Percentiles rank a stretch among this genome's conserved stretches.
These are phyloP conservation scores for Blastomyces silverae DNA, from an alignment of 2,329 filamentous ascomycete genomes.

Conservation along the genomic window DNA sequence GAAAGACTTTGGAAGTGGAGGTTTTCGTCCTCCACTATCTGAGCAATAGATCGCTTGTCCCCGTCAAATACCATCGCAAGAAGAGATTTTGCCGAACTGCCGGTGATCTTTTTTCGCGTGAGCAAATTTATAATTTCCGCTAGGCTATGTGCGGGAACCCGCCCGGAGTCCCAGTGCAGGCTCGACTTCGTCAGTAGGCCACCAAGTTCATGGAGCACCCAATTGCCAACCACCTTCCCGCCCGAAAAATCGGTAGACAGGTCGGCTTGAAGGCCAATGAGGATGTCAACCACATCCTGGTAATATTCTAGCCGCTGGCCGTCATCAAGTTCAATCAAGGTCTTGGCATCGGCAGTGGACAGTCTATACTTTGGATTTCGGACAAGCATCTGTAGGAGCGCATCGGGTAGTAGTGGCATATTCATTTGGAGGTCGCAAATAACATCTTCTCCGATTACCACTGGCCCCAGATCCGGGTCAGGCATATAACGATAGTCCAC, in stretches of 20 bases:
- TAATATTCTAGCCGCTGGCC: conserved; percentile 79
- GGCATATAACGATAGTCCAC: conserved; percentile 99
- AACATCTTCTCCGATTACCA: conserved; percentile 66
- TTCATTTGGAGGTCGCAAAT: conserved; percentile 56
- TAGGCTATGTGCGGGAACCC: conserved; percentile 39
- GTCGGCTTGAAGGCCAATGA: conserved; percentile 28
- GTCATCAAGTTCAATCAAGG: conserved; percentile 68
- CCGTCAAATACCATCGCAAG: conserved; percentile 51
- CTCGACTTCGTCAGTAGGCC: conserved; percentile 54
- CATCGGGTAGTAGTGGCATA: conserved; percentile 66
- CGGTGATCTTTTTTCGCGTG: conserved; percentile 43
- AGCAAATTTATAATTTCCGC: conserved; percentile 42
- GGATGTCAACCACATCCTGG: conserved; percentile 39
- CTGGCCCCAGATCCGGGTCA: conserved; percentile 78
- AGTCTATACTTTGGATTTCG: conserved; percentile 55
- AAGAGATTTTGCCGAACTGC: conserved; percentile 55
- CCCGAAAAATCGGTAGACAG: conserved; percentile 25
- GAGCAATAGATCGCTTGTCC: conserved; percentile 43
- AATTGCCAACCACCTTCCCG: conserved; percentile 53
- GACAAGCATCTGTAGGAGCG: conserved; percentile 57
- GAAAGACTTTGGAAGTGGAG: conserved; percentile 51
- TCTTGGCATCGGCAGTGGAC: conserved; percentile 73
- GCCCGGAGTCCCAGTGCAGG: conserved; percentile 34
- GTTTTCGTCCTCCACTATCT: conserved; percentile 53
- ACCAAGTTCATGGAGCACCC: conserved; percentile 70